A percentile compares a stretch with the other conserved stretches of the same genome.
Conservation (phyloP, 306 rosid species). For the Cicer bijugum region DNA sequence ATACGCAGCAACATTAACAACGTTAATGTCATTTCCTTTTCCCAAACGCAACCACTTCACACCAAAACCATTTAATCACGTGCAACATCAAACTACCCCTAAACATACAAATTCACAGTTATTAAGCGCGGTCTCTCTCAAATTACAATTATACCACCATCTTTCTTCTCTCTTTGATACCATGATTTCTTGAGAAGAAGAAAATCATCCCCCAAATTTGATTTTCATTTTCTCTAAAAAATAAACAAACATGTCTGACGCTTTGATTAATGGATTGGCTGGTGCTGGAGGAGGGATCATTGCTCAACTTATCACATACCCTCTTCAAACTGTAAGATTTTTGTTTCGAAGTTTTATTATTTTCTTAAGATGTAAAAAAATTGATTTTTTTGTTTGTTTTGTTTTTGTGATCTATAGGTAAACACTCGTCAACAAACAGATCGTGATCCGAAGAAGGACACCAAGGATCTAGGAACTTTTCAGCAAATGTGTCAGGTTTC, state of each 20-base stretch:
- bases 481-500: constrained; percentile 74
- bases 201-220: background rate
- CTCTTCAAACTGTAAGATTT: constrained; percentile 80
- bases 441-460: constrained; percentile 73
- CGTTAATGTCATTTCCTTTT: constrained; percentile 44
- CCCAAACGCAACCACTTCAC: constrained; percentile 48
- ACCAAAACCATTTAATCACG: constrained; percentile 14
- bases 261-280: constrained; percentile 92
- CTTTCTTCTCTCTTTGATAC: constrained; percentile 6
- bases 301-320: constrained; percentile 95
- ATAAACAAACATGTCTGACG: constrained; percentile 79
- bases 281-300: constrained; percentile 99
- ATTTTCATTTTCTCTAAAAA: constrained; percentile 38
- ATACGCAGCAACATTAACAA: background rate
- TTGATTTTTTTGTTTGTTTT: background rate
- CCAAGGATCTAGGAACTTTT: constrained; percentile 63
- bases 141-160: background rate
- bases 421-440: constrained; percentile 97
- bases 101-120: background rate
- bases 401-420: constrained; percentile 57
- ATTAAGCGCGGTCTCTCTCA: background rate
- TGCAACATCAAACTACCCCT: background rate
- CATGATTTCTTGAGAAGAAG: constrained; percentile 34
- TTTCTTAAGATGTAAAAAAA: background rate
- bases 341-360: background rate